Base-by-base conservation (phyloP, 164 flowering plant species). In the Annona squamosa region DNA sequence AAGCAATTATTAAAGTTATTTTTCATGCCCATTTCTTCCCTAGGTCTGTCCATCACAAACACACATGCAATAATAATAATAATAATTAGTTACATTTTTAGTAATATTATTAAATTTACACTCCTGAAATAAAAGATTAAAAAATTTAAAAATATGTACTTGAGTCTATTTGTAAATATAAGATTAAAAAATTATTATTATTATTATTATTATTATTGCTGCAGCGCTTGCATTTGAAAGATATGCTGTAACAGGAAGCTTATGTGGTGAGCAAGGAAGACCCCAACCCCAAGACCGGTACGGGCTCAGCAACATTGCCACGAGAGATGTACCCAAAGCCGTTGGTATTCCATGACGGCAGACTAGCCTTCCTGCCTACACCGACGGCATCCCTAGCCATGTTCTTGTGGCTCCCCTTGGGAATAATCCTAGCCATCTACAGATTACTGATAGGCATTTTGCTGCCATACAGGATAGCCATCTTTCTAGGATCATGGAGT, bases 371-470 rank as follows among this genome's bases (percentile, higher is more conserved):
- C 76, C 71, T 87, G 3, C 98, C 98, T 0, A 91, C 97, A 2
- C 97, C 98, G 2, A 45, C 68, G 0, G 87, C 97, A 44, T 87
- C 90, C 71, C 82, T 89, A 0, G 9, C 77, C 69, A 90, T 91
- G 93, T 91, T 93, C 82, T 37, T 89, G 59, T 93, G 91, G 90
- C 84, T 93, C 17, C 98, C 98, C 1, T 3, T 87, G 2, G 98
- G 92, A 2, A 59, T 90, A 26, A 12, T 77, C 4, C 81, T 93
- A 1, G 78, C 94, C 61, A 81, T 91, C 12, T 82, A 84, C 70
- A 81, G 97, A 70, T 12, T 91, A 52, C 10, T 68, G 4, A 65
- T 86, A 0, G 97, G 93, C 5, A 79, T 84, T 26, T 69, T 71
- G 67, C 77, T 91, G 0, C 94, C 97, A 2, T 86, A 78, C 81